Conservation (phyloP, 148 eudicot genomes). For the Heliosperma pusillum region DNA sequence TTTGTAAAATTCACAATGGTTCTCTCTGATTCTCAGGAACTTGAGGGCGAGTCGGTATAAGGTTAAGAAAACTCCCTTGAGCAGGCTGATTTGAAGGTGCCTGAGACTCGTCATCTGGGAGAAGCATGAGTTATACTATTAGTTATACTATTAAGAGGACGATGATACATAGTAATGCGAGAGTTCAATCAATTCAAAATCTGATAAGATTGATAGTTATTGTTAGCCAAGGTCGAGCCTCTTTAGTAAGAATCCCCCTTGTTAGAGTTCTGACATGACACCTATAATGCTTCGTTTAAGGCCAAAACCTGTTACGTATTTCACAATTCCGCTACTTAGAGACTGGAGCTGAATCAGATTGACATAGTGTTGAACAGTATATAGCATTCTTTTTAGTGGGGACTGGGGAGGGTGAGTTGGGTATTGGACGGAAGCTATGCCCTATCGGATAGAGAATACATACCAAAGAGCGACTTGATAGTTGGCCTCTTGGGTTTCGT, state of each 20-base stretch:
- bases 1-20: slow-evolving; percentile 27
- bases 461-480: slow-evolving; percentile 90
- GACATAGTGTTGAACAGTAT: no score
- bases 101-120: slow-evolving; percentile 60
- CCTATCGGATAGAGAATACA: slow-evolving; percentile 16
- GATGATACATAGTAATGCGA: neutral
- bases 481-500: slow-evolving; percentile 92
- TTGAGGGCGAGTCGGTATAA: slow-evolving; percentile 61
- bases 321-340: no score
- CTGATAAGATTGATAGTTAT: neutral
- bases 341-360: no score
- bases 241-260: no score
- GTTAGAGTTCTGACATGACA: no score
- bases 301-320: no score
- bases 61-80: slow-evolving; percentile 81
- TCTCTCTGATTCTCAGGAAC: slow-evolving; percentile 38
- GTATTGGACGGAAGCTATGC: neutral
- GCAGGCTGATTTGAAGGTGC: slow-evolving; percentile 41
- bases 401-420: no score
- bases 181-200: neutral
- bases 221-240: no score
- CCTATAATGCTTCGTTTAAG: no score
- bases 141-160: neutral
- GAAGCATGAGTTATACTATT: slow-evolving; percentile 7
- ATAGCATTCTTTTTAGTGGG: no score